Conservation (phyloP, 2,329 filamentous ascomycete species). For the Triangularia verruculosa region DNA sequence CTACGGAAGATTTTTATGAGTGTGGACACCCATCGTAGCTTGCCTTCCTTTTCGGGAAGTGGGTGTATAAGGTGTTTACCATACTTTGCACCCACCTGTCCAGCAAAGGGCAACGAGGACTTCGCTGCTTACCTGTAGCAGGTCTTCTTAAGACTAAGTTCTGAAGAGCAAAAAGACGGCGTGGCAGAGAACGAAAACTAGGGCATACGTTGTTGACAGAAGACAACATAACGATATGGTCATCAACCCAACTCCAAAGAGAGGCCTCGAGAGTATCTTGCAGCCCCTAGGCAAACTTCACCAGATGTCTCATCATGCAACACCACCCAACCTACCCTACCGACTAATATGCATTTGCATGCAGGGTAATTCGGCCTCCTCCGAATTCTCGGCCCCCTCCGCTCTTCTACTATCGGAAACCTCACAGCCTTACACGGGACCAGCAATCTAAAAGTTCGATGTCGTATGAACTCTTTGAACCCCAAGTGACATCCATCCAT, state of each 20-base stretch:
- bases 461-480: not conserved
- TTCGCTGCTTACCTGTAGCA: no score
- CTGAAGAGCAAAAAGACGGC: no score
- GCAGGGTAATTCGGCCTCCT: no score
- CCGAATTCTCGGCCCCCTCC: not conserved
- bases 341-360: no score
- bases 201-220: no score
- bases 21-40: not conserved
- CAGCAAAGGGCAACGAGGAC: not conserved
- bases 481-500: no score
- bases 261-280: not conserved
- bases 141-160: no score
- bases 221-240: not conserved
- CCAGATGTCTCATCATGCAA: not conserved
- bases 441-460: not conserved
- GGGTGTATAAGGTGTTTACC: not conserved
- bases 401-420: not conserved
- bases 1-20: not conserved
- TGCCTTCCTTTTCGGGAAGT: not conserved
- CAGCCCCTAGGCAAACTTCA: not conserved
- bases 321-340: not conserved
- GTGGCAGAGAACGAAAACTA: no score
- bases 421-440: not conserved
- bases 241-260: not conserved
- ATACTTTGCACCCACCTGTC: not conserved